Evolutionary conservation across 225 moss, liverwort and hornwort species (phyloP), one percentile per base, ranked within the genome.

Genomic region (Pleurozium schreberi): DNA sequence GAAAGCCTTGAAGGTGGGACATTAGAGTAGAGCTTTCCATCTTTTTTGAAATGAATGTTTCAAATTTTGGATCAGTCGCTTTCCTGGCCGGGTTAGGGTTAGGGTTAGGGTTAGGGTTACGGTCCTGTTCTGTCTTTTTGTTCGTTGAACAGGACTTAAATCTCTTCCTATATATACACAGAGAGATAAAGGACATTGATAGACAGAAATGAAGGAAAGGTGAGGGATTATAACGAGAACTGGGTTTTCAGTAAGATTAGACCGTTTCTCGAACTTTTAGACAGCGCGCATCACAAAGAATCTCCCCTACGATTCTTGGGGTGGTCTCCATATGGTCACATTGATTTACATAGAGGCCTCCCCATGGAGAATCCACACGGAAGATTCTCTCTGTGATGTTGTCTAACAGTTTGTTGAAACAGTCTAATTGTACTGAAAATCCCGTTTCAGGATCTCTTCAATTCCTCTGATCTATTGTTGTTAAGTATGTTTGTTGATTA

Each of bases 1-100:
- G 99, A 90, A 94, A 83, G 94, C 95, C 28, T 91, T 99, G 62
- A 92, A 90, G 93, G 98, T 96, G 68, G 11, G 78, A 47, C 47
- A 68, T 8, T 38, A 40, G 40, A 49, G 64, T 13, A n/a, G 49
- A 70, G 36, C 69, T 87, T 87, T 84, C 62, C 21, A 84, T 31
- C 40, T 33, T 63, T 63, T n/a, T 26, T 33, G 25, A 64, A 34
- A 55, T 45, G 27, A 4, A 58, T 23, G 58, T 43, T 88, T 28
- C 82, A 42, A 50, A 40, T n/a, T 38, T 45, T 87, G 14, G 33
- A 78, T 30, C 31, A 15, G 31, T 11, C 57, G 49, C 28, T 85
- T 40, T 73, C 63, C 77, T 59, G 74, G 30, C n/a, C 20, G 62
- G n/a, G 15, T 31, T 49, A n/a, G n/a, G n/a, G n/a, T n/a, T n/a